Percentiles rank a stretch among this genome's conserved stretches.
These are phyloP conservation scores for Eucalyptus cloeziana DNA, from an alignment of 345 rosid species.

Conservation along the genomic window DNA sequence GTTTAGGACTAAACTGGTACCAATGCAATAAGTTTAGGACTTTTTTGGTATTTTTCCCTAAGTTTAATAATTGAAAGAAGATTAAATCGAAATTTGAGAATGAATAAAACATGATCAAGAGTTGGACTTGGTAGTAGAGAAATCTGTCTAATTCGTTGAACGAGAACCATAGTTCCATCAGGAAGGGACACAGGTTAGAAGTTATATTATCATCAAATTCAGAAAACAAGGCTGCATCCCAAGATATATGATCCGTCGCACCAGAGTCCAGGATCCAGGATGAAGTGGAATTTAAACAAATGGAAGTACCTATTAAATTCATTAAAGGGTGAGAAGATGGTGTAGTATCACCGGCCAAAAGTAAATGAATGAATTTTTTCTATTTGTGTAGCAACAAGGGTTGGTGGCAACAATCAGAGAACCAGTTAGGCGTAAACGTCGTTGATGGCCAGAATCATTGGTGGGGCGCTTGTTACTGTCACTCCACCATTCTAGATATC, in stretches of 20 bases:
- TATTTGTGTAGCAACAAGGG: neutral
- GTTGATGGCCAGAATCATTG: neutral
- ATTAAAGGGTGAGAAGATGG: neutral
- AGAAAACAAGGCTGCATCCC: neutral
- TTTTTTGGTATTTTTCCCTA: too few relatives aligned
- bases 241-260: neutral
- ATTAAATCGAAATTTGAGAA: too few relatives aligned
- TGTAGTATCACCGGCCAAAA: fast-evolving
- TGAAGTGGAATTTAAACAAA: neutral
- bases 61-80: too few relatives aligned
- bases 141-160: too few relatives aligned
- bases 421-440: neutral
- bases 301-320: neutral
- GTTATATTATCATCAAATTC: neutral
- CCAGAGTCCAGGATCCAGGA: neutral
- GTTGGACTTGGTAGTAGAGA: neutral
- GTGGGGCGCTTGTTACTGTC: neutral
- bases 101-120: neutral
- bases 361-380: neutral
- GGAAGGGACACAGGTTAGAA: neutral
- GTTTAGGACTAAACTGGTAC: too few relatives aligned
- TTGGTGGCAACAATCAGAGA: neutral
- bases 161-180: neutral
- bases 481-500: neutral
- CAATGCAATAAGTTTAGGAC: too few relatives aligned